Evolutionary conservation across 2,329 filamentous ascomycete species (phyloP).

Genomic region (Cadophora malorum): DNA sequence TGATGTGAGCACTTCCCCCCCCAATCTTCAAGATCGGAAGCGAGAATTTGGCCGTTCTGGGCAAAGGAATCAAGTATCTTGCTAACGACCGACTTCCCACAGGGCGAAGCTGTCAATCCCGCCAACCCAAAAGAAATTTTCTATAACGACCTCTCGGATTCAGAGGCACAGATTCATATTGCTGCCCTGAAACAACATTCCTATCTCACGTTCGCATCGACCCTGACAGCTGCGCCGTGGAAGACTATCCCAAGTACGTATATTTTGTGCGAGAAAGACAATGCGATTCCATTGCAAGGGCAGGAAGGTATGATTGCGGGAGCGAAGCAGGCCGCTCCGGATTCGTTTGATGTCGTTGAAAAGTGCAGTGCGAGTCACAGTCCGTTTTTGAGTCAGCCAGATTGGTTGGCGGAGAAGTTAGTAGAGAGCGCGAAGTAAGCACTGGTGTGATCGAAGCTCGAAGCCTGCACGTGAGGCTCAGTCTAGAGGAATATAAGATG

Average conservation of each 20-base stretch:
- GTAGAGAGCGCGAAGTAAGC: conserved; percentile 26
- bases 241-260: conserved; percentile 50
- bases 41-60: no score
- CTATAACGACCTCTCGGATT: conserved; percentile 47
- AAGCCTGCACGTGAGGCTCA: background rate
- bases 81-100: no score
- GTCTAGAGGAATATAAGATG: background rate
- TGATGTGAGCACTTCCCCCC: conserved; percentile 25
- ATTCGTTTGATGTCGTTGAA: conserved; percentile 37
- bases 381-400: conserved; percentile 37
- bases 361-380: conserved; percentile 34
- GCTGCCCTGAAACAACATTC: conserved; percentile 42
- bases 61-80: no score
- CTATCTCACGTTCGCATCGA: conserved; percentile 38
- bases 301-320: conserved; percentile 48
- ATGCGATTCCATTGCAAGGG: conserved; percentile 45
- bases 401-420: conserved; percentile 32
- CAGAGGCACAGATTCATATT: conserved; percentile 33
- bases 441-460: background rate
- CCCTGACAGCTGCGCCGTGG: conserved; percentile 47
- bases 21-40: background rate
- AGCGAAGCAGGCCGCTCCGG: conserved; percentile 25
- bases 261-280: conserved; percentile 49
- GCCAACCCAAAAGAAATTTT: conserved; percentile 41
- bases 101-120: conserved; percentile 30